phyloP scores from a whole-genome alignment of 768 basidiomycete genomes.

The Termitomyces sp. region DNA sequence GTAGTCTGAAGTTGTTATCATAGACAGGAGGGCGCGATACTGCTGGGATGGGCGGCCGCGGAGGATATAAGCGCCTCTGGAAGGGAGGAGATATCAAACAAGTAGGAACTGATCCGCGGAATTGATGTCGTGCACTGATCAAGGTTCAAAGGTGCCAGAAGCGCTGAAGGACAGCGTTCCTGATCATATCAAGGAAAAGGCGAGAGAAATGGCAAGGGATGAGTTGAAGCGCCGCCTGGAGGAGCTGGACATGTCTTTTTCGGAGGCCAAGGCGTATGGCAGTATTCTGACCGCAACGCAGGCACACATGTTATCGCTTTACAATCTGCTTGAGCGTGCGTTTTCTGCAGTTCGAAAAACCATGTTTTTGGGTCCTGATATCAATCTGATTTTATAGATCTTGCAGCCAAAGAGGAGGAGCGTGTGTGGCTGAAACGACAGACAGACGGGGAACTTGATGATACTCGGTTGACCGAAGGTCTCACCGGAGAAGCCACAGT shows the following conservation, averaged over 20 bases:
- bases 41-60: conserved; percentile 61
- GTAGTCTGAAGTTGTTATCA: neutral
- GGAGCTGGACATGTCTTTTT: conserved; percentile 53
- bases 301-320: conserved; percentile 53
- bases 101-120: conserved; percentile 20
- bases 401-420: conserved; percentile 64
- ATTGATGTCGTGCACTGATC: neutral
- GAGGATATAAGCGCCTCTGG: conserved; percentile 60
- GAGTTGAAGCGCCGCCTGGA: conserved; percentile 57
- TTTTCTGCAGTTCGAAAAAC: neutral
- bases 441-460: conserved; percentile 66
- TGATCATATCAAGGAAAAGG: conserved; percentile 55
- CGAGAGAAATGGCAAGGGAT: conserved; percentile 60
- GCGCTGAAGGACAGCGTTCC: conserved; percentile 53
- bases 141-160: conserved; percentile 36
- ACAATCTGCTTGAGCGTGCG: conserved; percentile 59
- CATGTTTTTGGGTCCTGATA: neutral
- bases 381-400: conserved; percentile 31
- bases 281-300: conserved; percentile 47
- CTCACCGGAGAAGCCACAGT: conserved; percentile 65
- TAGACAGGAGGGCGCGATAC: conserved; percentile 64
- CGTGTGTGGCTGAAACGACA: conserved; percentile 69
- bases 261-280: conserved; percentile 54
- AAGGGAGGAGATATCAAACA: conserved; percentile 63
- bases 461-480: conserved; percentile 59